Conservation (phyloP, 2,329 filamentous ascomycete species). For the Epicoccum nigrum region DNA sequence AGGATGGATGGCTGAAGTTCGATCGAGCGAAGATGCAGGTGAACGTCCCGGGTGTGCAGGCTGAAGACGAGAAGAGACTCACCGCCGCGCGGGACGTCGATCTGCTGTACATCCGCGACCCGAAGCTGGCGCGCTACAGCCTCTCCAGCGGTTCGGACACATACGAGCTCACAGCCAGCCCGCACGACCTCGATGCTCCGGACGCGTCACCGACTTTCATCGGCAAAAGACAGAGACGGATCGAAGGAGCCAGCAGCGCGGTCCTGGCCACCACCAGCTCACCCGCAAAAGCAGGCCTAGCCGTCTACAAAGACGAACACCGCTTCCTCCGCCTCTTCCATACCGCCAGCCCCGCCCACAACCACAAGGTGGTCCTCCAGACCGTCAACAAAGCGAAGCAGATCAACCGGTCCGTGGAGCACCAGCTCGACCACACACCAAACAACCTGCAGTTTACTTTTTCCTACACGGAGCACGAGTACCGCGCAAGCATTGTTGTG, state of each 20-base stretch:
- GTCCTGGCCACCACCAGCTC: not conserved
- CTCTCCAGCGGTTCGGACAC: not conserved
- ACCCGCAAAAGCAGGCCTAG: conserved; percentile 8
- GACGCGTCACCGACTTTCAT: conserved; percentile 20
- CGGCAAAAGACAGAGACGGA: conserved; percentile 18
- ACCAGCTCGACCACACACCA: not conserved
- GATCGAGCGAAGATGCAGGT: conserved; percentile 4
- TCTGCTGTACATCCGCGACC: not conserved
- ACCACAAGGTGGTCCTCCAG: conserved; percentile 7
- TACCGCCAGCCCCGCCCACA: too few relatives aligned
- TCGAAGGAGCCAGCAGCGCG: conserved; percentile 17
- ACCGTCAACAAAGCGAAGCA: conserved; percentile 17
- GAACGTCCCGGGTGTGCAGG: not conserved
- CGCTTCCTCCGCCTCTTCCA: conserved; percentile 19
- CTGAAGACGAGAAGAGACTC: not conserved
- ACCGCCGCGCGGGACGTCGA: not conserved
- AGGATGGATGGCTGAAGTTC: conserved; percentile 20
- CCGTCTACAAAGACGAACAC: conserved; percentile 27
- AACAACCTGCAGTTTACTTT: not conserved
- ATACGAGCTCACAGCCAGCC: conserved; percentile 10
- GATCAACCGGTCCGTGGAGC: not conserved
- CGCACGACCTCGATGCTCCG: conserved; percentile 4
- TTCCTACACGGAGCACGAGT: conserved; percentile 14
- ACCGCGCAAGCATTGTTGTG: conserved; percentile 3
- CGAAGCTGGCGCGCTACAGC: not conserved